Conservation (phyloP, 306 rosid genomes). For the Morella rubra region DNA sequence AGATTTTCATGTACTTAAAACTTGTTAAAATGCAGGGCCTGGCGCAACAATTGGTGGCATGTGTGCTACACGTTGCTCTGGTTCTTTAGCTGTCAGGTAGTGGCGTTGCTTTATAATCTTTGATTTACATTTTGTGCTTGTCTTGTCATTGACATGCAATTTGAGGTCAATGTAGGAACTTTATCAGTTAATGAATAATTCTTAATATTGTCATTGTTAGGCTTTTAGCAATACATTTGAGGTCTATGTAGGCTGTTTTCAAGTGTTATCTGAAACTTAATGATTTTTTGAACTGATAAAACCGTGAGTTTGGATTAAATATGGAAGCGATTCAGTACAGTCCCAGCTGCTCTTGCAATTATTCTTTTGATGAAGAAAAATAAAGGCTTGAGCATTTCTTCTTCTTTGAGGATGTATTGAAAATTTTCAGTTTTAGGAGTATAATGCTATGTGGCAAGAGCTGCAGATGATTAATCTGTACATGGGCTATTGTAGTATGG, state of each 20-base stretch:
- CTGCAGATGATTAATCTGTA: not conserved
- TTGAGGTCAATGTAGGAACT: not conserved
- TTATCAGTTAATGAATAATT: no score
- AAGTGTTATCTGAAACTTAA: not conserved
- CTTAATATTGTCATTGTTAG: not conserved
- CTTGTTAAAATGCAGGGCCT: slow-evolving; percentile 66
- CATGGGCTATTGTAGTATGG: not conserved
- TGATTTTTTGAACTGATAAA: not conserved
- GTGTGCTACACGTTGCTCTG: slow-evolving; percentile 99
- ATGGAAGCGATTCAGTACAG: not conserved
- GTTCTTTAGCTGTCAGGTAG: slow-evolving; percentile 95
- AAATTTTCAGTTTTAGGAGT: not conserved
- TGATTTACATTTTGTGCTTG: not conserved
- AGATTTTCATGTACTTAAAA: slow-evolving; percentile 2
- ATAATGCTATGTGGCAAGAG: not conserved
- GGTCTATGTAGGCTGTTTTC: not conserved
- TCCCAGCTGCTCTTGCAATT: not conserved
- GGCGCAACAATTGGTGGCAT: slow-evolving; percentile 99
- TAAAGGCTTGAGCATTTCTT: not conserved
- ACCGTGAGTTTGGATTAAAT: not conserved
- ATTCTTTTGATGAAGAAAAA: not conserved
- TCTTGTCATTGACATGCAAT: not conserved
- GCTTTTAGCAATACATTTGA: not conserved
- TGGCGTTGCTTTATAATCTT: slow-evolving; percentile 19
- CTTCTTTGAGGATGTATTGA: not conserved